Base-by-base conservation (phyloP, 2,329 filamentous ascomycete genomes). In the Periconia sp. region DNA sequence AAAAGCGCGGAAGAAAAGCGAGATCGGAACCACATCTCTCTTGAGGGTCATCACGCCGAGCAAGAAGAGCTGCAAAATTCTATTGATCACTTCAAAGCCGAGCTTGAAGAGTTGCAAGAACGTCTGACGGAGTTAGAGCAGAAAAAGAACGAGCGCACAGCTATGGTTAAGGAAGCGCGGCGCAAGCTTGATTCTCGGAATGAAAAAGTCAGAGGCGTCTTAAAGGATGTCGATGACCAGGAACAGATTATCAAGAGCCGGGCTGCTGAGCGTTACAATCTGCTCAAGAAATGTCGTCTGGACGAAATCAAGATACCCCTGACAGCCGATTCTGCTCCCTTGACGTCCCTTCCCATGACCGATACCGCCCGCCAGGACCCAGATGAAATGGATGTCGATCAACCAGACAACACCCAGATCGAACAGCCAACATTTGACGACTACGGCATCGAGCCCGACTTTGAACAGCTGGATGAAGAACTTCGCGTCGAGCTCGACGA, bases 351-450 rank as follows among this genome's bases (percentile, higher is more conserved):
- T 48, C 94, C 94, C 2, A 91, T 95, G 64, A 91, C 95, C 68
- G 92, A 96, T 62, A 83, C 87, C 57, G 86, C 88, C 54, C 69
- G 69, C 13, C 73, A 85, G 51, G 91, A 96, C 66, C 84, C 88
- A 1, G 92, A 97, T 68, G 88, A 89, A 2, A 97, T 97, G 92
- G 93, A 97, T 60, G 79, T 97, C 18, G 94, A 97, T 58, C 90
- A 90, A 51, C 70, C 72, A 17, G 81, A 81, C 17, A 79, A 82
- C 33, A 79, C 82, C 49, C 75, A 76, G 41, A 76, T 79, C 43
- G 75, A 77, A 27, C 46, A 83, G 47, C 55, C 87, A 49, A 83
- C 86, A 37, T 82, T 93, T 57, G 87, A 96, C 59, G 91, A 97
- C 70, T 92, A 96, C 68, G 94, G 94, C 50, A 96, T 99, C 61